These are phyloP conservation scores for Eutypella sp. DNA, from an alignment of 2,329 filamentous ascomycete species.

Conservation along the genomic window DNA sequence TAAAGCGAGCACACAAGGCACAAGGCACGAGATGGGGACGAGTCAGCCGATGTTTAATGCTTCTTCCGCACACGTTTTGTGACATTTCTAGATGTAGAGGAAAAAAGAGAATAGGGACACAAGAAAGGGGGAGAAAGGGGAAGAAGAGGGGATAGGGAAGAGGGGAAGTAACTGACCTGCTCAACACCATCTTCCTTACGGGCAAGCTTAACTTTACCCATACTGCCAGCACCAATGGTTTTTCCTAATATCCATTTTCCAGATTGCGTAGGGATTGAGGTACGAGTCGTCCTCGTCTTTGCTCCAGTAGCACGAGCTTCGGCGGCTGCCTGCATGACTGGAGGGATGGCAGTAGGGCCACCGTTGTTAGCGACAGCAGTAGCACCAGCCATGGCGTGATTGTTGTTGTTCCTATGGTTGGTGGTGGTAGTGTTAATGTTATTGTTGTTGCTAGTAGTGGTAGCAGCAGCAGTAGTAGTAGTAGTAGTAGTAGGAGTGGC, in stretches of 20 bases:
- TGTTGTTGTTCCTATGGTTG: conserved; percentile 21
- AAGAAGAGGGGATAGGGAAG: conserved; percentile 5
- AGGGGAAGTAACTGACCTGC: conserved; percentile 60
- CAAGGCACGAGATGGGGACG: conserved; percentile 3
- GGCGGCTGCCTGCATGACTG: conserved; percentile 36
- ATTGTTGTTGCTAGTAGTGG: too few species aligned
- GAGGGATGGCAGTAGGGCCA: conserved; percentile 46
- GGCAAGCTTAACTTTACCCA: conserved; percentile 97
- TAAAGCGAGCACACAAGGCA: conserved; percentile 28
- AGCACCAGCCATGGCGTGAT: conserved; percentile 44
- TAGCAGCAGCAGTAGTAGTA: conserved; percentile 49
- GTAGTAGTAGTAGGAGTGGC: conserved; percentile 44
- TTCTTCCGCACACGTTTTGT: too few species aligned
- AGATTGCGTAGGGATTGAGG: conserved; percentile 82
- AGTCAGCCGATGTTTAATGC: conserved; percentile 11
- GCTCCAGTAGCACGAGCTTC: conserved; percentile 44
- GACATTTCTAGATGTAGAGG: too few species aligned
- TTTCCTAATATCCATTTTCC: conserved; percentile 95
- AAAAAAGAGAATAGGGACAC: neutral
- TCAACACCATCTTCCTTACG: conserved; percentile 86
- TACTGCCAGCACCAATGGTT: conserved; percentile 94
- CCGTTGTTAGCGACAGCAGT: conserved; percentile 49
- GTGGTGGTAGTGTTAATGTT: too few species aligned
- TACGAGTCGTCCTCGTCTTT: conserved; percentile 57
- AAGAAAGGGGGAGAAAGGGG: conserved; percentile 2